Evolutionary conservation across 495 filamentous ascomycete species (phyloP).

Genomic region (Margaritispora aquatica): DNA sequence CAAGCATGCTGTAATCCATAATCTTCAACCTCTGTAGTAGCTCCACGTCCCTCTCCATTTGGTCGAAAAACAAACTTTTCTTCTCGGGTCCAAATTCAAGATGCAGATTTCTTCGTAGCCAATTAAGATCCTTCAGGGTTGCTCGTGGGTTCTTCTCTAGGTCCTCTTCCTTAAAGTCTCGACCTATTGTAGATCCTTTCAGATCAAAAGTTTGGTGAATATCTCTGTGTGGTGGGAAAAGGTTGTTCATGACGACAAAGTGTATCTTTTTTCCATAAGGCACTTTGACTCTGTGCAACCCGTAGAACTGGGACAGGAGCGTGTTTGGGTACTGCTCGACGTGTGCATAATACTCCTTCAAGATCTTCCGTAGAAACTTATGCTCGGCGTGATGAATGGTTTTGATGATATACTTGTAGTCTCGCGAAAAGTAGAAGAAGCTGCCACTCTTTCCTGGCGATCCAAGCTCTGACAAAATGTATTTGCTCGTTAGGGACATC

Average conservation of each 20-base stretch:
- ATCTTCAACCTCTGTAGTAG: slow-evolving; percentile 83
- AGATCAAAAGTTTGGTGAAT: slow-evolving; percentile 96
- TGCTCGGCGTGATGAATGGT: slow-evolving; percentile 97
- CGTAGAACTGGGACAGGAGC: slow-evolving; percentile 95
- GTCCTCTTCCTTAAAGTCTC: slow-evolving; percentile 85
- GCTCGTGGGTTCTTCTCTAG: slow-evolving; percentile 84
- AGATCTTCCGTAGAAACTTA: slow-evolving; percentile 85
- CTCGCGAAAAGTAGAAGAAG: slow-evolving; percentile 99
- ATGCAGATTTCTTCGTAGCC: slow-evolving; percentile 79
- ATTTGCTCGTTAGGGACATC: slow-evolving; percentile 97
- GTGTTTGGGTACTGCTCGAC: slow-evolving; percentile 93
- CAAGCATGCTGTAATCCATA: slow-evolving; percentile 96
- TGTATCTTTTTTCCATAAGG: slow-evolving; percentile 98
- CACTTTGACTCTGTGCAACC: slow-evolving; percentile 95
- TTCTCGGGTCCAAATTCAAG: slow-evolving; percentile 85
- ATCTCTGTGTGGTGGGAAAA: slow-evolving; percentile 95
- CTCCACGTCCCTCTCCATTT: slow-evolving; percentile 80
- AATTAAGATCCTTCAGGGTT: slow-evolving; percentile 95
- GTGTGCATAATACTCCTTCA: slow-evolving; percentile 92
- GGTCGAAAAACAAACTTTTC: slow-evolving; percentile 77
- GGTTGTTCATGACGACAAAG: slow-evolving; percentile 99
- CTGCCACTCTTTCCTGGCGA: slow-evolving; percentile 97
- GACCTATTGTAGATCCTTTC: slow-evolving; percentile 94
- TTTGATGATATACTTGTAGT: slow-evolving; percentile 99
- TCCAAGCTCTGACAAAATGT: slow-evolving; percentile 94